Conservation (phyloP, 2,329 filamentous ascomycete genomes). For the Sporothrix pseudoabietina region DNA sequence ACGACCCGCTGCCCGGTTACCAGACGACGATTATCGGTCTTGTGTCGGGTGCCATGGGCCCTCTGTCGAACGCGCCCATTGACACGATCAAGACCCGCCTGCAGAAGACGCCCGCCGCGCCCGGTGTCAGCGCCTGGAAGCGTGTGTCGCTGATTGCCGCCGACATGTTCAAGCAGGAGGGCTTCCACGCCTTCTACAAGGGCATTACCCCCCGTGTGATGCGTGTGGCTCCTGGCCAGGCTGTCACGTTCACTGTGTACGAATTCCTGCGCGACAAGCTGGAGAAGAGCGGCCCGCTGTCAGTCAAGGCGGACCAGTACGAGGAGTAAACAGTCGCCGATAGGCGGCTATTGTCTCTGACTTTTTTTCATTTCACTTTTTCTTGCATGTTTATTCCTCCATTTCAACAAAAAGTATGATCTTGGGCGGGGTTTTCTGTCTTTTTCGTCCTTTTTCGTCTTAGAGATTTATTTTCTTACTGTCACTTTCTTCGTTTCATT, state of each 20-base stretch:
- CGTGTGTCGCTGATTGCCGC: slow-evolving; percentile 76
- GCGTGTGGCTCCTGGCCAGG: slow-evolving; percentile 95
- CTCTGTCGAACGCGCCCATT: slow-evolving; percentile 94
- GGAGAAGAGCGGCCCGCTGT: slow-evolving; percentile 63
- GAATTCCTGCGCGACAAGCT: slow-evolving; percentile 74
- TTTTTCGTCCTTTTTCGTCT: not conserved
- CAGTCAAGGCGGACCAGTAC: slow-evolving; percentile 63
- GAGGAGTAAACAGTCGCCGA: slow-evolving; percentile 58
- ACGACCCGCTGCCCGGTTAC: slow-evolving; percentile 71
- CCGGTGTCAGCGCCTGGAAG: slow-evolving; percentile 76
- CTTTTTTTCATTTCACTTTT: not conserved
- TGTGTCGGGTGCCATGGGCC: slow-evolving; percentile 91
- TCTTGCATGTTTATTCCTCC: not conserved
- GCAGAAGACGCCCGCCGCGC: slow-evolving; percentile 83
- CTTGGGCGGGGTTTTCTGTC: not conserved
- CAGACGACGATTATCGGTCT: slow-evolving; percentile 91
- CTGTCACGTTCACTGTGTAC: slow-evolving; percentile 74
- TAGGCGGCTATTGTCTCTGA: not conserved
- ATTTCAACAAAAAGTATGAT: slow-evolving; percentile 7
- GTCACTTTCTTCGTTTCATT: not conserved
- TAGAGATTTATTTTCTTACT: not conserved
- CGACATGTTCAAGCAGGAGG: slow-evolving; percentile 93
- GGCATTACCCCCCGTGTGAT: slow-evolving; percentile 97
- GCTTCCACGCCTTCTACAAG: slow-evolving; percentile 95
- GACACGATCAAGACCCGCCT: slow-evolving; percentile 98